Percentiles rank a stretch among this genome's conserved stretches.
These are phyloP conservation scores for Cladophialophora carrionii DNA, from an alignment of 2,329 filamentous ascomycete genomes.

Conservation along the genomic window DNA sequence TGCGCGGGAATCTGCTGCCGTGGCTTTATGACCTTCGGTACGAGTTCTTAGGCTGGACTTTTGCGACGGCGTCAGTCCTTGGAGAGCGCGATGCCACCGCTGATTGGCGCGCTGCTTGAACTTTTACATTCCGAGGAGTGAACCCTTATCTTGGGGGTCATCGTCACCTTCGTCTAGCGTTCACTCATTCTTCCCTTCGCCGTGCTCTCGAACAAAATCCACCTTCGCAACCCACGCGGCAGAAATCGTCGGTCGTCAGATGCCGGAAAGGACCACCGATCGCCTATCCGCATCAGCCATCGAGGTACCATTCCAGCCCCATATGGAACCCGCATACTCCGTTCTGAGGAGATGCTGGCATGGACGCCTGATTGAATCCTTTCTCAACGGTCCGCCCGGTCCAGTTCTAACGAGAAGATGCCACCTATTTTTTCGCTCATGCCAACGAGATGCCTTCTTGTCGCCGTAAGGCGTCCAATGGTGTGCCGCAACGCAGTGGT, in stretches of 20 bases:
- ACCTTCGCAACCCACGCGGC: neutral
- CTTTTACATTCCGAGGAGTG: slow-evolving; percentile 10
- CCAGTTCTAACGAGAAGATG: neutral
- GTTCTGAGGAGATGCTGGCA: slow-evolving; percentile 3
- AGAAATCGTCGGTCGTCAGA: neutral
- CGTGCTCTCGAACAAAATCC: neutral
- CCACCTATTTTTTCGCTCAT: neutral
- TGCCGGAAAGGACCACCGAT: neutral
- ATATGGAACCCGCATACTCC: neutral
- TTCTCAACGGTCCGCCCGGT: slow-evolving; percentile 6
- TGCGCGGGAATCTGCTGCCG: neutral
- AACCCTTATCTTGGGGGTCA: slow-evolving; percentile 27
- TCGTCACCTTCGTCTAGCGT: neutral
- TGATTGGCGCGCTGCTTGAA: slow-evolving; percentile 16
- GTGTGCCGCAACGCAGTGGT: neutral
- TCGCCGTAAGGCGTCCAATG: slow-evolving; percentile 12
- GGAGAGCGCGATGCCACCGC: slow-evolving; percentile 7
- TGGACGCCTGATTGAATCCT: slow-evolving; percentile 16
- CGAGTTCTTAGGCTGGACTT: slow-evolving; percentile 12
- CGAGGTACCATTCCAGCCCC: slow-evolving; percentile 8
- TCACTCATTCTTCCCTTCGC: slow-evolving; percentile 2
- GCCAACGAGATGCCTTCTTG: slow-evolving; percentile 1
- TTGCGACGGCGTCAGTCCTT: slow-evolving; percentile 11
- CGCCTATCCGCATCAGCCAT: neutral
- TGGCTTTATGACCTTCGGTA: slow-evolving; percentile 1